Base-by-base conservation (phyloP, 352 stramenopile genomes). In the Phytophthora boehmeriae region DNA sequence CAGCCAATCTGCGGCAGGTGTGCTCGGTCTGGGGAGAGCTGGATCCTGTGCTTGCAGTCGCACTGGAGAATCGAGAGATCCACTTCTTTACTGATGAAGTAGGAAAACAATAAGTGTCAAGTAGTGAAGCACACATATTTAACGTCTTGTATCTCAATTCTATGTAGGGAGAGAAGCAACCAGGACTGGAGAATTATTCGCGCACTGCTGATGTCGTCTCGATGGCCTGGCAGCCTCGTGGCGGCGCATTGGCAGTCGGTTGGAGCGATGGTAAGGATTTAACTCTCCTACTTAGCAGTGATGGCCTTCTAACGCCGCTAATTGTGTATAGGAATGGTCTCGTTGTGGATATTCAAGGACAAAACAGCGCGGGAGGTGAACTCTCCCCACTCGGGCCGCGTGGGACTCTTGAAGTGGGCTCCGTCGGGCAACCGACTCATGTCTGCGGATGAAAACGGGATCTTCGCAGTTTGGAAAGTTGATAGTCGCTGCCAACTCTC, bases 51-150 rank as follows among this genome's bases (percentile, higher is more conserved):
- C 65, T 97, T 1, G 92, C 90, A 0, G 76, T 96, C 10, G 86
- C 63, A 6, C 63, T 93, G 34, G 83, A 97, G 52, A 95, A 93
- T 59, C 75, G 80, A 19, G 83, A 94, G 58, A 74, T 97, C n/a
- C 79, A 94, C 44, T 96, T 97, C 53, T 97, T 93, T 66, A 91
- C 73, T 0, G 90, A 97, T 73, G 90, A 97, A 71, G 88, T 93
- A 35, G 22, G 27, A 13, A 57, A 25, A 50, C 25, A 30, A 30
- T 30, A 30, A 8, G 3, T 30, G 3, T 30, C 6, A 32, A 4
- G 17, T 45, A 23, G 17, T n/a, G 17, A 27, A 57, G 45, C 25
- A 11, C 25, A 17, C 41, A 32, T 13, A 6, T 42, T 48, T 47
- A 19, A 25, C 23, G 16, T n/a, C 22, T 30, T 57, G 50, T 20